Evolutionary conservation across 768 basidiomycete species (phyloP).

Genomic region (Xerocomellus chrysenteron): DNA sequence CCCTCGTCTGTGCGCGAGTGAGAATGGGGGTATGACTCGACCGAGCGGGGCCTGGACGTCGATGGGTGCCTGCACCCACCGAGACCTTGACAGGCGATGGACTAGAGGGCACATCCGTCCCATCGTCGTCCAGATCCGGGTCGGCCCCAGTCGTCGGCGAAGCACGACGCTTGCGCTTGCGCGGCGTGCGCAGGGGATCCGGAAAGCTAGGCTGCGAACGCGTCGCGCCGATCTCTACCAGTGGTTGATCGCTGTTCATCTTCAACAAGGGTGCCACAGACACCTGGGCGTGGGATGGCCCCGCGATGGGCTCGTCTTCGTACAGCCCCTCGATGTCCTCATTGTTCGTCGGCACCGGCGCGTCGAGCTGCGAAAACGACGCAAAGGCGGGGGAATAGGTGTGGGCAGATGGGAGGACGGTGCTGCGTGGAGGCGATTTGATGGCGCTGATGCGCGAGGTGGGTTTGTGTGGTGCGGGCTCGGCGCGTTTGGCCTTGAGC

Average conservation of each 20-base stretch:
- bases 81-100: conserved; percentile 34
- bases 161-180: conserved; percentile 25
- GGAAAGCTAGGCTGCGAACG: conserved; percentile 15
- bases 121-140: conserved; percentile 10
- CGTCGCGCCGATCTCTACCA: conserved; percentile 1
- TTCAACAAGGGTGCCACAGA: conserved; percentile 24
- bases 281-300: conserved; percentile 22
- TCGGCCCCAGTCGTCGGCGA: conserved; percentile 2
- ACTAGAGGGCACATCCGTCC: conserved; percentile 20
- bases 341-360: conserved; percentile 31
- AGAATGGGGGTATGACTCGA: background rate
- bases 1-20: conserved; percentile 17
- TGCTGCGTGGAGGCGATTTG: conserved; percentile 22
- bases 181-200: conserved; percentile 33
- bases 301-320: conserved; percentile 31
- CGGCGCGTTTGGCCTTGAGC: conserved; percentile 42
- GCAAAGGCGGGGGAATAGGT: conserved; percentile 17
- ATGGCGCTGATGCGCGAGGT: conserved; percentile 8
- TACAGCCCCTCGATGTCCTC: conserved; percentile 37
- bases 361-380: conserved; percentile 38
- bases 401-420: conserved; percentile 15
- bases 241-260: conserved; percentile 19
- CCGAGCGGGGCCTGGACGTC: background rate
- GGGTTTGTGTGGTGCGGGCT: conserved; percentile 6
- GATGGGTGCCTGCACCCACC: background rate